These are phyloP conservation scores for Jatropha podagrica DNA, from an alignment of 441 rosid genomes.

Conservation along the genomic window DNA sequence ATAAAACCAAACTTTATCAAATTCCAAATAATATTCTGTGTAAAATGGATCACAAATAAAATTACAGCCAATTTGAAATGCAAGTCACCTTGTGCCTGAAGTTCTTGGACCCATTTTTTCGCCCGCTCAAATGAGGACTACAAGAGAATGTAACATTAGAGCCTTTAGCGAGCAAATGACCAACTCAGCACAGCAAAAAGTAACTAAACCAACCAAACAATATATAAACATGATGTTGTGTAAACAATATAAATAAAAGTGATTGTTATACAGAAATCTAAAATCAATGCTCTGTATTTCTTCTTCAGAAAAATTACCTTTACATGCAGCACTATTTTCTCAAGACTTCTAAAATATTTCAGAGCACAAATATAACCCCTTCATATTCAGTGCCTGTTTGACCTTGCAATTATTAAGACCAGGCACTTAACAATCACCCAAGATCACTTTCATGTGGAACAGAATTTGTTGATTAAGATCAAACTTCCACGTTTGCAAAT, in stretches of 20 bases:
- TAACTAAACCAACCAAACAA: neutral
- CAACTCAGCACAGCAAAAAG: neutral
- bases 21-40: neutral
- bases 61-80: neutral
- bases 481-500: neutral
- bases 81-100: slow-evolving; percentile 84
- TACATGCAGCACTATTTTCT: neutral
- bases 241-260: neutral
- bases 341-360: neutral
- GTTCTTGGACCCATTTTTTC: slow-evolving; percentile 96
- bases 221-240: neutral
- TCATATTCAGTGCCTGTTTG: neutral
- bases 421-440: neutral
- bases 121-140: slow-evolving; percentile 96
- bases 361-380: neutral
- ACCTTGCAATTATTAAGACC: neutral
- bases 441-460: neutral
- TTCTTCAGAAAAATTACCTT: neutral
- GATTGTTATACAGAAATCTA: no score
- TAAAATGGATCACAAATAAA: neutral
- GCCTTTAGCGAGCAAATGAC: neutral
- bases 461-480: neutral
- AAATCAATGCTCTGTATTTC: no score
- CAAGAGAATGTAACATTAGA: slow-evolving; percentile 13
- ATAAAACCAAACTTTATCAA: neutral